Evolutionary conservation across 345 rosid species (phyloP), one percentile per base, ranked within the genome.

Genomic region (Iberis pinnata): DNA sequence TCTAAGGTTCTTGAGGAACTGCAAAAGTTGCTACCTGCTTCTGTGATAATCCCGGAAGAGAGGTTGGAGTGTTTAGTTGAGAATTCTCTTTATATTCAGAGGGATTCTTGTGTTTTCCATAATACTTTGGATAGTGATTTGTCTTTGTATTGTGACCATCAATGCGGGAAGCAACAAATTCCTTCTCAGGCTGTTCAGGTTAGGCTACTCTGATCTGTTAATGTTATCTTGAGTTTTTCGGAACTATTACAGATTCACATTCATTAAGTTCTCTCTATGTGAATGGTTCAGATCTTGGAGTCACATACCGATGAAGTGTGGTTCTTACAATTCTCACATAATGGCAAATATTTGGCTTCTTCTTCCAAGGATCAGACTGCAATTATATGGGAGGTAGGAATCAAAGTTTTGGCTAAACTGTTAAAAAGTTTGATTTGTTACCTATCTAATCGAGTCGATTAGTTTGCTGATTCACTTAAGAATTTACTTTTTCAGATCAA

Each of bases 131-230:
- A 81, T 53, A 70, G 69, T 35, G 81, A 79, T 62, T 61, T 84
- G 61, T 78, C 93, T 24, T 64, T 84, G 68, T 84, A 71, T 51
- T 63, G 67, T 0, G 93, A 84, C 67, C 93, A 84, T 59, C 71
- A 72, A 13, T 84, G 93, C 62, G 83, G 77, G 45, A 79, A 62
- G 68, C 73, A 70, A 45, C 88, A 70, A 49, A 79, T 84, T 73
- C 93, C 93, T 53, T 79, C 83, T 39, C 75, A 54, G 65, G 75
- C 85, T 26, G 49, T 77, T 68, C 88, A 84, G 93, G 88, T 84
- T 56, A 62, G 80, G 53, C 49, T 64, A 1, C 58, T 41, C 20
- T 12, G 25, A 22, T 22, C 25, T 22, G 25, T 22, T 3, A 22
- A 22, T 3, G 18, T 18, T 53, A 22, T 22, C 25, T 2, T 22